These are phyloP conservation scores for Populus pruinosa DNA, from an alignment of 345 rosid species.

Conservation along the genomic window DNA sequence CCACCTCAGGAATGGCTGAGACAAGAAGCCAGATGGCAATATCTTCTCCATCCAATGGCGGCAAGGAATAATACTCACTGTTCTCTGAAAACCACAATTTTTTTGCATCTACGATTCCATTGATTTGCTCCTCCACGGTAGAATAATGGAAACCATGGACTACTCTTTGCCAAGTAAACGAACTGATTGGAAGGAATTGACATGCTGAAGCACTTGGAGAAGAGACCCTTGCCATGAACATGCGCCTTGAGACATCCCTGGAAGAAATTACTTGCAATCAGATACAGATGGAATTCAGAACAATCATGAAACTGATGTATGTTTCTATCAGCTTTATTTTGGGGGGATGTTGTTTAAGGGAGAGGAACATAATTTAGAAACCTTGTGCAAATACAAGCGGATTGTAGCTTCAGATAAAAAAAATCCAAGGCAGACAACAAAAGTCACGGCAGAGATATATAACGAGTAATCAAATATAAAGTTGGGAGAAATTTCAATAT, in stretches of 20 bases:
- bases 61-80: constrained; percentile 30
- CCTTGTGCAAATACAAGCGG: too few relatives aligned
- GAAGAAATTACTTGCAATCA: constrained; percentile 3
- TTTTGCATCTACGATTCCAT: constrained; percentile 52
- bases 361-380: too few relatives aligned
- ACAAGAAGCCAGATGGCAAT: constrained; percentile 71
- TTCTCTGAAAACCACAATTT: constrained; percentile 38
- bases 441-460: too few relatives aligned
- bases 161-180: constrained; percentile 46
- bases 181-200: constrained; percentile 63
- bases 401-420: too few relatives aligned
- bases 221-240: constrained; percentile 55
- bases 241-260: constrained; percentile 72
- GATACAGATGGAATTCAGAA: not conserved
- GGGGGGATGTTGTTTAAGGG: too few relatives aligned
- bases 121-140: constrained; percentile 34
- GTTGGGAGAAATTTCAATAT: too few relatives aligned
- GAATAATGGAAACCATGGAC: constrained; percentile 27
- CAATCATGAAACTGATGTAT: not conserved
- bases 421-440: too few relatives aligned
- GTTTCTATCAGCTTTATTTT: not conserved
- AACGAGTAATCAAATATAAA: too few relatives aligned
- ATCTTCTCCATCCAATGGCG: constrained; percentile 51
- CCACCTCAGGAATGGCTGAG: constrained; percentile 39
- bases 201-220: constrained; percentile 40